Conservation (phyloP, 1,139 yeast species). For the Candida sojae region DNA sequence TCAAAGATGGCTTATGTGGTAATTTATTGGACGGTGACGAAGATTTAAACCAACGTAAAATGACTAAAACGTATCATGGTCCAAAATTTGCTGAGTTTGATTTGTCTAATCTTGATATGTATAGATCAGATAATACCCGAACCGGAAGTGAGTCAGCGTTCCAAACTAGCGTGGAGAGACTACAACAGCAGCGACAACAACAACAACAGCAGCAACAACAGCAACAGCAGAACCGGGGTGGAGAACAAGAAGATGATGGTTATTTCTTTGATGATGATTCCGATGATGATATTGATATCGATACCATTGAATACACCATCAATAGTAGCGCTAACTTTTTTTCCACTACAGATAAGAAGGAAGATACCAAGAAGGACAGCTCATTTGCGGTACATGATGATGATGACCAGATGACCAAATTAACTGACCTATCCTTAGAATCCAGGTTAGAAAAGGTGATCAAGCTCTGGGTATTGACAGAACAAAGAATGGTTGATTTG, state of each 20-base stretch:
- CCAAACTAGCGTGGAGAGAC: no score
- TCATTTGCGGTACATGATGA: constrained; percentile 14
- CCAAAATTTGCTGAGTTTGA: constrained; percentile 21
- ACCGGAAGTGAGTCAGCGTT: neutral
- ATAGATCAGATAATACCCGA: neutral
- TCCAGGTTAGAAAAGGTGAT: constrained; percentile 57
- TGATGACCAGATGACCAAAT: constrained; percentile 28
- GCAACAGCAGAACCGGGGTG: neutral
- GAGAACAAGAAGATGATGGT: constrained; percentile 8
- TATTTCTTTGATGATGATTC: constrained; percentile 12
- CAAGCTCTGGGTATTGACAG: constrained; percentile 64
- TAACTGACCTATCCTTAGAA: constrained; percentile 32
- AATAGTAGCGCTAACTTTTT: constrained; percentile 5
- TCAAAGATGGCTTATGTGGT: neutral
- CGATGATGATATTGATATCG: constrained; percentile 9
- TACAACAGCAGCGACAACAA: neutral
- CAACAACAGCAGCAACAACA: neutral
- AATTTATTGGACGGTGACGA: constrained; percentile 5
- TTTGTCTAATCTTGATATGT: constrained; percentile 12
- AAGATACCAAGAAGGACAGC: neutral
- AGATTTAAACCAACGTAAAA: constrained; percentile 6
- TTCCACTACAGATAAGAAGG: neutral
- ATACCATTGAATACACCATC: constrained; percentile 12
- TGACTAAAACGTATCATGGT: constrained; percentile 16
- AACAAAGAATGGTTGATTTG: constrained; percentile 46